Evolutionary conservation across 1,284 basidiomycete species (phyloP).

Genomic region (Caloboletus firmus): DNA sequence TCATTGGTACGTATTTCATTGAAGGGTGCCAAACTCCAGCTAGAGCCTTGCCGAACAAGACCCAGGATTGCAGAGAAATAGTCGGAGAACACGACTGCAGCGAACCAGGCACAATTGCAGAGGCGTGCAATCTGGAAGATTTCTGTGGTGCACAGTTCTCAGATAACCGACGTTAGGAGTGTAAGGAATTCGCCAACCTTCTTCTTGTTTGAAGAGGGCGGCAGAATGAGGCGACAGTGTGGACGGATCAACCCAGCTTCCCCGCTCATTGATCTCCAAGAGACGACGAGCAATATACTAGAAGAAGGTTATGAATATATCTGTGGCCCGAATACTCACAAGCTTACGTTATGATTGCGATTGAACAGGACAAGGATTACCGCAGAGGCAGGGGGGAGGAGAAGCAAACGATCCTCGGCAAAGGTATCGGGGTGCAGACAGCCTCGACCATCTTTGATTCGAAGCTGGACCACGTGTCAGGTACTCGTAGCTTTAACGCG

Average conservation of each 20-base stretch:
- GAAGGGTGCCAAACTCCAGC: conserved; percentile 72
- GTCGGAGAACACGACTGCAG: conserved; percentile 68
- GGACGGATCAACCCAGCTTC: conserved; percentile 54
- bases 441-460: conserved; percentile 64
- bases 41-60: conserved; percentile 64
- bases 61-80: conserved; percentile 77
- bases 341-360: conserved; percentile 80
- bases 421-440: conserved; percentile 69
- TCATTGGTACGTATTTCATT: conserved; percentile 59
- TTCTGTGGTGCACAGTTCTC: conserved; percentile 37
- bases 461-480: conserved; percentile 30
- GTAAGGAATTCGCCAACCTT: conserved; percentile 33
- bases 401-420: conserved; percentile 73
- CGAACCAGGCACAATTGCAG: conserved; percentile 79
- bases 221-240: conserved; percentile 36
- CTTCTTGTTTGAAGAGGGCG: conserved; percentile 61
- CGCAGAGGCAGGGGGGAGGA: conserved; percentile 77
- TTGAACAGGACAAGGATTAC: conserved; percentile 77
- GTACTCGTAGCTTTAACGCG: not conserved
- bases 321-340: not conserved
- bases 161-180: not conserved
- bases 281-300: conserved; percentile 80
- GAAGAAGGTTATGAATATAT: not conserved
- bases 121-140: conserved; percentile 79
- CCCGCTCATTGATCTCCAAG: conserved; percentile 76